Conservation (phyloP, 73 alveolate species). For the Tetrahymena elliotti region DNA sequence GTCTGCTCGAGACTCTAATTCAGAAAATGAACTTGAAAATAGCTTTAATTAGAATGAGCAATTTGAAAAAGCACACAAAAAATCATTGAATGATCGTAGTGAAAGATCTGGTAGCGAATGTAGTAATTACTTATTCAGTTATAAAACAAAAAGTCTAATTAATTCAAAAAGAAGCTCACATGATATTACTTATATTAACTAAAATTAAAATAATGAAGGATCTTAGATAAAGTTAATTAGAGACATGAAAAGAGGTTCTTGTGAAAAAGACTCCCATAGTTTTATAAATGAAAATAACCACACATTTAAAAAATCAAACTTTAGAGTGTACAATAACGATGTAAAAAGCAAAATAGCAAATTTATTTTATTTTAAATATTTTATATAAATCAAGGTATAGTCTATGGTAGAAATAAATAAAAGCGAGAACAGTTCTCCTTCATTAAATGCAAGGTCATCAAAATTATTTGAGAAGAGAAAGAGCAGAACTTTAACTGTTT, state of each 20-base stretch:
- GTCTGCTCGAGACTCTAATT: background rate
- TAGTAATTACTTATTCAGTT: background rate
- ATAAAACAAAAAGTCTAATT: background rate
- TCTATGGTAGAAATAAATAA: background rate
- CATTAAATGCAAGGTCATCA: background rate
- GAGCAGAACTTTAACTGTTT: background rate
- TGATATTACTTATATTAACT: background rate
- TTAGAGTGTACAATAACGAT: background rate
- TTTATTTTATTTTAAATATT: background rate
- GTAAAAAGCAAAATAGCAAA: background rate
- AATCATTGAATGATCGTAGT: background rate
- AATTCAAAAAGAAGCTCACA: background rate
- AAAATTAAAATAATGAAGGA: background rate
- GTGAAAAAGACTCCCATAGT: background rate
- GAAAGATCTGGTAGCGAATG: background rate
- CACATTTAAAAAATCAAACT: background rate
- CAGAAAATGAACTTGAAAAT: background rate
- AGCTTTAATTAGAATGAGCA: background rate
- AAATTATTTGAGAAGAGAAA: background rate
- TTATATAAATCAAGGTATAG: background rate
- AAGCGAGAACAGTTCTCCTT: background rate
- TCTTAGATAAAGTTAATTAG: background rate
- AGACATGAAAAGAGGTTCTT: background rate
- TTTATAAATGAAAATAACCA: background rate
- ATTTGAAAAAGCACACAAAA: background rate